Evolutionary conservation across 2,329 filamentous ascomycete species (phyloP).

Genomic region (Sporothrix curviconia): DNA sequence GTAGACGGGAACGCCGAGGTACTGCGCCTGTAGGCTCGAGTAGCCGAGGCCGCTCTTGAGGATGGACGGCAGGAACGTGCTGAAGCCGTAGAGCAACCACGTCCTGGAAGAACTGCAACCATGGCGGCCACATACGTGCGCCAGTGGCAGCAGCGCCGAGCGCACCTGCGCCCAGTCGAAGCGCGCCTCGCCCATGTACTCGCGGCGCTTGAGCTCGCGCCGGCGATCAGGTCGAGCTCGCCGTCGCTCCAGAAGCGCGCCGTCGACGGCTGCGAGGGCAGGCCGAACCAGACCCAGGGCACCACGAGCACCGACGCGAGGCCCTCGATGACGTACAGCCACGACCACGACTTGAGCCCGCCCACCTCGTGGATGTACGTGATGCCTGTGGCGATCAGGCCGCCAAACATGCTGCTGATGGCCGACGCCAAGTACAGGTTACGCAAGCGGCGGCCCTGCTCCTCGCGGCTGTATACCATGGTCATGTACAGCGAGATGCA

Average conservation of each 20-base stretch:
- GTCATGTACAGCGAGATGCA: constrained; percentile 35
- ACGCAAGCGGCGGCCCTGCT: constrained; percentile 35
- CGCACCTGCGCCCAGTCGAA: constrained; percentile 13
- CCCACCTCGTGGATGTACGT: constrained; percentile 40
- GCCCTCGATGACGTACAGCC: constrained; percentile 16
- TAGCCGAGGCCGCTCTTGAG: constrained; percentile 51
- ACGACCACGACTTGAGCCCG: constrained; percentile 17
- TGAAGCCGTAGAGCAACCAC: constrained; percentile 42
- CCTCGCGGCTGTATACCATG: constrained; percentile 40
- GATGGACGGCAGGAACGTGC: constrained; percentile 63
- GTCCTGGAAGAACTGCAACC: constrained; percentile 48
- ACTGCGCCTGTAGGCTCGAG: constrained; percentile 53
- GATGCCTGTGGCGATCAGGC: constrained; percentile 33
- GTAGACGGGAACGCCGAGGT: constrained; percentile 64
- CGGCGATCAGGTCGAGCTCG: neutral
- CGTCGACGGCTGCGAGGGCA: constrained; percentile 48
- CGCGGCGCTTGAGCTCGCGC: neutral
- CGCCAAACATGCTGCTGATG: too few relatives aligned
- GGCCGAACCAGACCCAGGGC: constrained; percentile 29
- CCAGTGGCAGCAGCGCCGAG: constrained; percentile 32
- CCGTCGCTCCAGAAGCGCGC: neutral
- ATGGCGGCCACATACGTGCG: neutral
- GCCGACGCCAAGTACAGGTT: constrained; percentile 38
- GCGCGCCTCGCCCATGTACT: neutral
- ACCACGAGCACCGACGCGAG: constrained; percentile 16